A percentile compares a stretch with the other conserved stretches of the same genome.
Evolutionary conservation across 1,284 basidiomycete genomes (phyloP).

Genomic region (Cystobasidium pallidum): DNA sequence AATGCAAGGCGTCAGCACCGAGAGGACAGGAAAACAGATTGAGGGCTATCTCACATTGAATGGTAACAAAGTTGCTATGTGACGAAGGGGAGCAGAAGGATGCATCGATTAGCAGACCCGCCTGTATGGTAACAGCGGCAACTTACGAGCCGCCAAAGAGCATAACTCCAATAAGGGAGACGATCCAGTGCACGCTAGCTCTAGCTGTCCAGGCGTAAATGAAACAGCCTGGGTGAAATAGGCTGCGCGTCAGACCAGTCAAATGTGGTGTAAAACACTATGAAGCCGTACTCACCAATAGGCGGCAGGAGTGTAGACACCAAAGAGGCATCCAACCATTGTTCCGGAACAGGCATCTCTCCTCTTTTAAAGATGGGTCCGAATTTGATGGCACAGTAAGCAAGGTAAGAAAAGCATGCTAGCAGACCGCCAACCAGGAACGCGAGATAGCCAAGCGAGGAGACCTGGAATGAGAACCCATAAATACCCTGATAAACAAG

Average conservation of each 20-base stretch:
- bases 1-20: not conserved
- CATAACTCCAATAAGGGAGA: conserved; percentile 43
- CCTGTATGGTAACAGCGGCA: too few relatives aligned
- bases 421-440: conserved; percentile 45
- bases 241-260: not conserved
- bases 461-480: conserved; percentile 34
- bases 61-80: conserved; percentile 10
- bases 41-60: conserved; percentile 39
- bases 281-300: conserved; percentile 43
- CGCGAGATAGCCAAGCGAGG: conserved; percentile 41
- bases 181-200: conserved; percentile 43
- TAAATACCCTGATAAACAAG: conserved; percentile 36
- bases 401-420: conserved; percentile 41
- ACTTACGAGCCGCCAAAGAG: conserved; percentile 40
- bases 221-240: conserved; percentile 43
- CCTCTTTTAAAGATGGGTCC: conserved; percentile 36
- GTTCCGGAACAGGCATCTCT: conserved; percentile 33
- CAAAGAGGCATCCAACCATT: conserved; percentile 46
- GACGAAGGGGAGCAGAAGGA: not conserved
- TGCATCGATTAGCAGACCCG: not conserved
- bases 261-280: too few relatives aligned
- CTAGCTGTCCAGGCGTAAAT: conserved; percentile 47
- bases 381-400: conserved; percentile 44
- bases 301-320: conserved; percentile 45
- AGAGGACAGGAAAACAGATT: conserved; percentile 23